Evolutionary conservation across 1,139 yeast species (phyloP).

Genomic region (Chernovozyma aurita): DNA sequence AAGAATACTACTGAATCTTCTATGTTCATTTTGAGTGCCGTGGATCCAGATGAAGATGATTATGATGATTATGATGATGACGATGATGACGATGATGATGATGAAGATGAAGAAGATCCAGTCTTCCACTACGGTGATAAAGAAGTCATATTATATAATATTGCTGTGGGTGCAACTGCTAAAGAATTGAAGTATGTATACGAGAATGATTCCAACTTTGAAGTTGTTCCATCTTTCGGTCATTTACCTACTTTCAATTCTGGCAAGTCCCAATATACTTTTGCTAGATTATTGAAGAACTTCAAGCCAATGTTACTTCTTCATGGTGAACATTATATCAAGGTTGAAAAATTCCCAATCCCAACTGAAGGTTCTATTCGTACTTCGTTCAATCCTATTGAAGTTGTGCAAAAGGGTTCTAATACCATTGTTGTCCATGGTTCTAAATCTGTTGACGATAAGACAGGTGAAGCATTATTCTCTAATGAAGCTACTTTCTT

Average conservation of each 20-base stretch:
- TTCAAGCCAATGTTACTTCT: conserved; percentile 85
- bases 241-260: conserved; percentile 70
- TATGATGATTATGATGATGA: conserved; percentile 47
- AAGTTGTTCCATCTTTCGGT: conserved; percentile 89
- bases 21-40: conserved; percentile 69
- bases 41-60: conserved; percentile 49
- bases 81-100: conserved; percentile 46
- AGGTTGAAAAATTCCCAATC: conserved; percentile 71
- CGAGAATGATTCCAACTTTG: conserved; percentile 75
- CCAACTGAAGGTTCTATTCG: conserved; percentile 66
- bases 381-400: conserved; percentile 65
- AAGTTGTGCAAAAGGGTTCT: conserved; percentile 80
- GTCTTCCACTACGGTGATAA: conserved; percentile 52
- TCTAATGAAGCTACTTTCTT: conserved; percentile 84
- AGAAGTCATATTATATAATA: conserved; percentile 79
- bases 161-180: conserved; percentile 84
- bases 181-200: conserved; percentile 74
- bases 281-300: conserved; percentile 61
- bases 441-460: conserved; percentile 62
- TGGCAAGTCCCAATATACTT: conserved; percentile 47
- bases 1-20: conserved; percentile 71
- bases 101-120: conserved; percentile 44
- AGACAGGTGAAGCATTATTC: conserved; percentile 67
- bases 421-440: conserved; percentile 82
- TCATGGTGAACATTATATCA: conserved; percentile 94